Evolutionary conservation across 2,329 filamentous ascomycete genomes (phyloP).

Genomic region (Sclerotinia spermophila): DNA sequence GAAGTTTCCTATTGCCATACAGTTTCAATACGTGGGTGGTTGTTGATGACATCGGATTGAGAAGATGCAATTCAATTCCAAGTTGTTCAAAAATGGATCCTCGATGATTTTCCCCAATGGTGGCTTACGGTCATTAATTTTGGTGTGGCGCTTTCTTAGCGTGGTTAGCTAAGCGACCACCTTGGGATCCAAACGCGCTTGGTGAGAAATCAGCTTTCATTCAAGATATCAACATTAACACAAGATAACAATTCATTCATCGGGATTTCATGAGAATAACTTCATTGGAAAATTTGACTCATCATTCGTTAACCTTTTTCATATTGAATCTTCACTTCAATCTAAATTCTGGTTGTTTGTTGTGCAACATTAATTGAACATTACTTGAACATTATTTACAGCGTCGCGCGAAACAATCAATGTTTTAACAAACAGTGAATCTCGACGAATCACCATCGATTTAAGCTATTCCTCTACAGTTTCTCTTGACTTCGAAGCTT

Average conservation of each 20-base stretch:
- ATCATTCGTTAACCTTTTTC: background rate
- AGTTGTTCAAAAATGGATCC: background rate
- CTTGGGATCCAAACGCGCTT: conserved; percentile 13
- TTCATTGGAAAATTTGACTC: background rate
- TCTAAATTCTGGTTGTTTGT: background rate
- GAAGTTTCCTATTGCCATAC: background rate
- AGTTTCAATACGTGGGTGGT: background rate
- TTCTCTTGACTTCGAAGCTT: background rate
- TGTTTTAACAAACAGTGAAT: conserved; percentile 15
- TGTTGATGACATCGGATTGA: background rate
- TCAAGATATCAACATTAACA: conserved; percentile 13
- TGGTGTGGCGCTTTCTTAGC: conserved; percentile 11
- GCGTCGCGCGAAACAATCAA: conserved; percentile 14
- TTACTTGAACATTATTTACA: background rate
- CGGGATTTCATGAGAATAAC: background rate
- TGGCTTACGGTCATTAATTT: background rate
- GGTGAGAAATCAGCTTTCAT: conserved; percentile 16
- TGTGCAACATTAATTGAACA: background rate
- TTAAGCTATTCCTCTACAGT: background rate
- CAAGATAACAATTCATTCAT: conserved; percentile 11
- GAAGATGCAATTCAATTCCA: background rate
- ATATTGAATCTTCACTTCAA: background rate
- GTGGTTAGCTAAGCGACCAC: conserved; percentile 9
- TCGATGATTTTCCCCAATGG: background rate
- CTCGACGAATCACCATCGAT: conserved; percentile 1